These are phyloP conservation scores for Pichia sp. DNA, from an alignment of 1,139 yeast species.

Conservation along the genomic window DNA sequence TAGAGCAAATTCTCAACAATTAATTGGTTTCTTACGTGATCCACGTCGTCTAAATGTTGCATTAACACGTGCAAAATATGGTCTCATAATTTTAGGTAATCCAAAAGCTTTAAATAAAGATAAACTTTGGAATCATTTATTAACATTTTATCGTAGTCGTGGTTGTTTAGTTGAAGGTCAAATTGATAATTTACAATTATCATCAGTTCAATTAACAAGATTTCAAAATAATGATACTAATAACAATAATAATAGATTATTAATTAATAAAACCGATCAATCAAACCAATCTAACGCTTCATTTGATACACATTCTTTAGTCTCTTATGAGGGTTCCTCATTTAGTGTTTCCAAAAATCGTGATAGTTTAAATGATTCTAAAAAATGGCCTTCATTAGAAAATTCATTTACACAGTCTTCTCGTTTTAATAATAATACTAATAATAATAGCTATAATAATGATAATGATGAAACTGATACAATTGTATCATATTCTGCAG, in stretches of 20 bases:
- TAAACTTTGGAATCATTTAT: slow-evolving; percentile 70
- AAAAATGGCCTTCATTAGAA: slow-evolving; percentile 21
- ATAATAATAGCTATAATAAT: neutral
- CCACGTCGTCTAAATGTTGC: slow-evolving; percentile 92
- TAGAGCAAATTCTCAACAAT: slow-evolving; percentile 77
- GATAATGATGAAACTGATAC: slow-evolving; percentile 12
- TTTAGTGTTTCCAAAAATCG: slow-evolving; percentile 7
- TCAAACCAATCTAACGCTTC: slow-evolving; percentile 4
- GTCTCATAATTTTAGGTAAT: slow-evolving; percentile 76
- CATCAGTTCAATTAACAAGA: slow-evolving; percentile 46
- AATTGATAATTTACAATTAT: slow-evolving; percentile 67
- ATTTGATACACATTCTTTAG: slow-evolving; percentile 23
- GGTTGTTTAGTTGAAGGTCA: slow-evolving; percentile 95
- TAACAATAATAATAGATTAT: neutral
- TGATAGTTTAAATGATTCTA: neutral
- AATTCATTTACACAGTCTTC: neutral
- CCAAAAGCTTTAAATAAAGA: slow-evolving; percentile 72
- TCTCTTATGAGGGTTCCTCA: slow-evolving; percentile 24
- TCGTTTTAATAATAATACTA: neutral
- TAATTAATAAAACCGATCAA: neutral
- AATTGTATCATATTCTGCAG: slow-evolving; percentile 10
- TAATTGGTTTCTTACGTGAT: slow-evolving; percentile 83
- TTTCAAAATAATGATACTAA: slow-evolving; percentile 11
- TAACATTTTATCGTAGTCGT: slow-evolving; percentile 73
- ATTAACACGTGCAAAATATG: slow-evolving; percentile 83